phyloP scores from a whole-genome alignment of 371 early-diverging fungal genomes.

The Apophysomyces trapeziformis region DNA sequence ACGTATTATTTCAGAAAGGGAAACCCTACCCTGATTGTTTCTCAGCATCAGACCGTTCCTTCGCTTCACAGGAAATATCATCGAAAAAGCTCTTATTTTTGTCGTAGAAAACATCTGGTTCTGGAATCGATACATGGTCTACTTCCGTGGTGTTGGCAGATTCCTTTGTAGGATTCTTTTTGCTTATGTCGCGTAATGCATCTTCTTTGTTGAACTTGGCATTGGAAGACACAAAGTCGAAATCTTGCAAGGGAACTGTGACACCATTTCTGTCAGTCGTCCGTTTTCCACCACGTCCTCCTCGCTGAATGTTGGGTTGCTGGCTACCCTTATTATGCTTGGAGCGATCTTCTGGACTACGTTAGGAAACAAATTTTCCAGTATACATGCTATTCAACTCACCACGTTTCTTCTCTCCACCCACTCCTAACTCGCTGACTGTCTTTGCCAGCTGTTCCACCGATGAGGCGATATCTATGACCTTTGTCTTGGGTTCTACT shows the following conservation, averaged over 20 bases:
- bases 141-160: conserved; percentile 32
- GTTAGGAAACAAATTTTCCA: neutral
- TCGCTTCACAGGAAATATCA: conserved; percentile 91
- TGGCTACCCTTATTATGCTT: neutral
- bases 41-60: conserved; percentile 66
- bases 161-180: conserved; percentile 44
- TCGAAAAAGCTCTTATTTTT: conserved; percentile 84
- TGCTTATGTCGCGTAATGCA: conserved; percentile 67
- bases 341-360: neutral
- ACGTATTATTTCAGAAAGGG: neutral
- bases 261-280: neutral
- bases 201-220: conserved; percentile 90
- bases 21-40: conserved; percentile 18
- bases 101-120: conserved; percentile 62
- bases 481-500: neutral
- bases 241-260: conserved; percentile 72
- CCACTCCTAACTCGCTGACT: conserved; percentile 27
- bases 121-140: conserved; percentile 55
- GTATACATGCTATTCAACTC: neutral
- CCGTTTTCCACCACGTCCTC: neutral
- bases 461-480: conserved; percentile 29
- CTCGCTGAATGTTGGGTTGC: neutral
- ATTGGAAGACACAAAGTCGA: conserved; percentile 89
- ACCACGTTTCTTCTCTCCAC: conserved; percentile 18
- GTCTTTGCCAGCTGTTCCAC: conserved; percentile 29